phyloP scores from a whole-genome alignment of 805 yeast species.

The Ogataea salicorniae region DNA sequence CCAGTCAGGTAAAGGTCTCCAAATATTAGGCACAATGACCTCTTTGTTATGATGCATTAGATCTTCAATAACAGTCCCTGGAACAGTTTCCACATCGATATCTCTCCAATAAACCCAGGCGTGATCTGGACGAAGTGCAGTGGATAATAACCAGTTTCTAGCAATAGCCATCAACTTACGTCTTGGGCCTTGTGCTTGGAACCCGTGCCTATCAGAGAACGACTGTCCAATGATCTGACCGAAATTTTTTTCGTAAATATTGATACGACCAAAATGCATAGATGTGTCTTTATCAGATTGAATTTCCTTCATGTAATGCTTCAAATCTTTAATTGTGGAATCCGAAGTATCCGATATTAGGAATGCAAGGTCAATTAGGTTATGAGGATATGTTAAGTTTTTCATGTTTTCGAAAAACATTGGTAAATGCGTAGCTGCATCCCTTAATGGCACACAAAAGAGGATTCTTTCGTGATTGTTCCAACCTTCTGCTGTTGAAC shows the following conservation, averaged over 20 bases:
- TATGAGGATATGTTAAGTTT: conserved; percentile 81
- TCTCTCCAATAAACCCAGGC: conserved; percentile 96
- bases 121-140: conserved; percentile 83
- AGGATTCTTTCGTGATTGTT: conserved; percentile 70
- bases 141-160: conserved; percentile 83
- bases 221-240: conserved; percentile 91
- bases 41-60: conserved; percentile 88
- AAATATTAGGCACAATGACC: conserved; percentile 93
- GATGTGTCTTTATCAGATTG: conserved; percentile 59
- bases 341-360: conserved; percentile 87
- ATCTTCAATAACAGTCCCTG: conserved; percentile 81
- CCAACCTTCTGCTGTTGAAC: conserved; percentile 64
- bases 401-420: conserved; percentile 82
- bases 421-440: conserved; percentile 85
- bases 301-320: conserved; percentile 51
- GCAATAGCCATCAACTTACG: conserved; percentile 92
- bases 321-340: conserved; percentile 68
- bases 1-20: conserved; percentile 89
- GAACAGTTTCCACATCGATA: conserved; percentile 92
- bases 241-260: conserved; percentile 83
- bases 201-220: conserved; percentile 86
- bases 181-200: conserved; percentile 90
- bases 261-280: conserved; percentile 72
- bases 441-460: conserved; percentile 86
- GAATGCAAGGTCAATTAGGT: conserved; percentile 76